Conservation (phyloP, 1,284 basidiomycete genomes). For the Ustilago trichophora region DNA sequence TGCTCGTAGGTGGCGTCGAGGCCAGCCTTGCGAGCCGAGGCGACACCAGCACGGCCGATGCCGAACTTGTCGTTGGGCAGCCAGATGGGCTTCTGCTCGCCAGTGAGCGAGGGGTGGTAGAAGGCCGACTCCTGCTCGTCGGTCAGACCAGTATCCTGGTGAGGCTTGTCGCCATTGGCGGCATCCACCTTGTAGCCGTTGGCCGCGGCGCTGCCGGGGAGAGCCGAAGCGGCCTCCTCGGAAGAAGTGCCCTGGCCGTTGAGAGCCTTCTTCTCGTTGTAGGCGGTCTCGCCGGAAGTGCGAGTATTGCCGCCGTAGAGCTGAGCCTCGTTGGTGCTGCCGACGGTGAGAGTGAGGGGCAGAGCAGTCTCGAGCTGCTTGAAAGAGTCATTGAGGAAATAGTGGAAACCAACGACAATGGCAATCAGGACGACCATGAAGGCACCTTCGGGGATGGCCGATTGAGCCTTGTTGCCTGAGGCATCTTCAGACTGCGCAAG, state of each 20-base stretch:
- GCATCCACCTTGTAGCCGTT: constrained; percentile 27
- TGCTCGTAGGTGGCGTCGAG: constrained; percentile 56
- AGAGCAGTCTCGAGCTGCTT: constrained; percentile 52
- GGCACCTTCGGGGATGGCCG: constrained; percentile 68
- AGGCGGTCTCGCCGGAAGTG: constrained; percentile 40
- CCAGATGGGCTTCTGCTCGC: constrained; percentile 62
- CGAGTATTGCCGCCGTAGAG: constrained; percentile 18
- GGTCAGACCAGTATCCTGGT: constrained; percentile 6
- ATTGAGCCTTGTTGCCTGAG: constrained; percentile 37
- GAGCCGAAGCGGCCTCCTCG: constrained; percentile 13
- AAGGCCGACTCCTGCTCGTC: constrained; percentile 51
- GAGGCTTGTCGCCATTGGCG: constrained; percentile 8
- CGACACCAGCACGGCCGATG: constrained; percentile 56
- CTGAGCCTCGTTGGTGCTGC: constrained; percentile 8
- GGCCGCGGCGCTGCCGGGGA: constrained; percentile 7
- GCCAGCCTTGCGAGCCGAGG: constrained; percentile 54
- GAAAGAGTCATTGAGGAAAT: constrained; percentile 66
- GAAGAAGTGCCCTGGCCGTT: constrained; percentile 11
- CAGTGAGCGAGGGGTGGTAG: constrained; percentile 57
- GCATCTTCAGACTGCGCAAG: constrained; percentile 51
- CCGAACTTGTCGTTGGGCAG: constrained; percentile 64
- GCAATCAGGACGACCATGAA: constrained; percentile 85
- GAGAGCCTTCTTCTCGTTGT: constrained; percentile 52
- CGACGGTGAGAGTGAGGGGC: constrained; percentile 50
- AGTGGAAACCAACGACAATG: constrained; percentile 74